Conservation (phyloP, 73 alveolate species). For the Paramecium biaurelia region DNA sequence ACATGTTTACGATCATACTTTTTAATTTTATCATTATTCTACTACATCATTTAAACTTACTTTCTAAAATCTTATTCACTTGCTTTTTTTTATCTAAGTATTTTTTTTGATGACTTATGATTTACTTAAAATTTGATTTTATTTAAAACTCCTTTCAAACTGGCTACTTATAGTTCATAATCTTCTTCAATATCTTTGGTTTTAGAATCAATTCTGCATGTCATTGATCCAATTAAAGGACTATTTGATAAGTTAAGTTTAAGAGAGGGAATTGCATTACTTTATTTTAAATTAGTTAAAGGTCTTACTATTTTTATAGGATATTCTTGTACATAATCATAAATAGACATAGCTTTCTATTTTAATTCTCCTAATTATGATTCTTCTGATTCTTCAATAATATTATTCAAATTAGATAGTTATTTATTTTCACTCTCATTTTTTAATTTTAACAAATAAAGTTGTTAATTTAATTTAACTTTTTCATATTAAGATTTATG, state of each 20-base stretch:
- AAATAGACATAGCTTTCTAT: not conserved
- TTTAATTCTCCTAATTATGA: not conserved
- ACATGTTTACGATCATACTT: not conserved
- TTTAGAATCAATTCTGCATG: not conserved
- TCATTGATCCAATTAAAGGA: not conserved
- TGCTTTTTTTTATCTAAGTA: not conserved
- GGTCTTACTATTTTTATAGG: not conserved
- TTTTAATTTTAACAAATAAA: not conserved
- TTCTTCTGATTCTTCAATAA: not conserved
- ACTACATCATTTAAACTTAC: not conserved
- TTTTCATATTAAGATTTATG: not conserved
- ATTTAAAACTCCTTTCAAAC: not conserved
- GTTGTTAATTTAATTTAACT: not conserved
- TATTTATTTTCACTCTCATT: not conserved
- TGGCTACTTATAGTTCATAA: not conserved
- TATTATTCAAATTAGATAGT: not conserved
- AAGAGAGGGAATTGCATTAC: not conserved
- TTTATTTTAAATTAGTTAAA: not conserved
- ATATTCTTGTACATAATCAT: constrained; percentile 12
- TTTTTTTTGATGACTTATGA: not conserved
- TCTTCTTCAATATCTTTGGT: constrained; percentile 3
- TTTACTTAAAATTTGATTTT: not conserved
- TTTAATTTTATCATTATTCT: not conserved
- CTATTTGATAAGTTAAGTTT: not conserved
- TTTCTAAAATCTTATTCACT: constrained; percentile 24